These are phyloP conservation scores for Serendipita sp. DNA, from an alignment of 768 basidiomycete species.

Conservation along the genomic window DNA sequence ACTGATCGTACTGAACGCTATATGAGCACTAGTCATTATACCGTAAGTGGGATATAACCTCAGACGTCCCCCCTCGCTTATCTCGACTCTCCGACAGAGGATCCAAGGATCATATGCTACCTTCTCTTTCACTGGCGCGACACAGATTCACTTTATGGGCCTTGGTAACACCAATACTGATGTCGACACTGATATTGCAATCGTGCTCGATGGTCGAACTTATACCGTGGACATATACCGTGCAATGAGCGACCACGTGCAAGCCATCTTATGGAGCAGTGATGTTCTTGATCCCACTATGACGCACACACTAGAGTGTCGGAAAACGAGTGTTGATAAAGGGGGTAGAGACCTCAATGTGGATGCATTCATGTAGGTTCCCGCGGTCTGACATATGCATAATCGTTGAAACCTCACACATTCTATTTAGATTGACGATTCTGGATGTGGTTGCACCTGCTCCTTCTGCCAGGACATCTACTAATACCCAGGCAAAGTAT, in stretches of 20 bases:
- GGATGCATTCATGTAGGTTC: no score
- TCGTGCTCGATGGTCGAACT: background rate
- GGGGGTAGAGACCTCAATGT: background rate
- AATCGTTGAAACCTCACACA: no score
- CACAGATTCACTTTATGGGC: background rate
- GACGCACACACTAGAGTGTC: background rate
- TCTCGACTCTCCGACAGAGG: background rate
- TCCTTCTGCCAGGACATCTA: no score
- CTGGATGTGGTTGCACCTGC: no score
- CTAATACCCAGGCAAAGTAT: no score
- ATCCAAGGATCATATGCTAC: background rate
- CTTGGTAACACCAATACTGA: background rate
- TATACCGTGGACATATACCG: background rate
- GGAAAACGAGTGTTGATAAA: background rate
- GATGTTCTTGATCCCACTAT: background rate
- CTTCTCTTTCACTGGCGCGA: background rate
- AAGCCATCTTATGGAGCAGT: background rate
- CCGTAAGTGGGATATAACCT: background rate
- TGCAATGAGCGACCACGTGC: background rate
- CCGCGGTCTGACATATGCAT: no score
- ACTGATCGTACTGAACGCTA: background rate
- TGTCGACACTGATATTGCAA: background rate
- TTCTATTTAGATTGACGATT: no score
- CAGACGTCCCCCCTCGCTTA: background rate
- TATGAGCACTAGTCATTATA: background rate